phyloP scores from a whole-genome alignment of 2,329 filamentous ascomycete genomes.

The Monosporascus cannonballus region DNA sequence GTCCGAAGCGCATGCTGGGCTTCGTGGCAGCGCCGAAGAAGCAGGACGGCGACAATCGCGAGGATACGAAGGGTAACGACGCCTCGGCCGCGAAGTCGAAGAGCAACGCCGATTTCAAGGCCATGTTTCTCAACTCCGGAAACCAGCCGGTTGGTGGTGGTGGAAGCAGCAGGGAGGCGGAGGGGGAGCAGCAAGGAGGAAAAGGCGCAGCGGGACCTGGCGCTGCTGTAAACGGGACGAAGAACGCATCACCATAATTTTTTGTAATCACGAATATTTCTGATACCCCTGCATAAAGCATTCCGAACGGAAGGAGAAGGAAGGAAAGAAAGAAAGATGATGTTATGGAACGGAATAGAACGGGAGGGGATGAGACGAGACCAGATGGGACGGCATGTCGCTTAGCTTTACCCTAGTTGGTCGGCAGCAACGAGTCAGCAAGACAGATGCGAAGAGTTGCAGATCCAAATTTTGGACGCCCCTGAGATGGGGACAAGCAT shows the following conservation, averaged over 20 bases:
- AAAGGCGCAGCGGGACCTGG: neutral
- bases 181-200: neutral
- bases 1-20: slow-evolving; percentile 38
- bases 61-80: slow-evolving; percentile 7
- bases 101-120: slow-evolving; percentile 54
- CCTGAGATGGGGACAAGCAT: too few relatives aligned
- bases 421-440: neutral
- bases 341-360: slow-evolving; percentile 1
- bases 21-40: slow-evolving; percentile 28
- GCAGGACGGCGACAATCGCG: slow-evolving; percentile 12
- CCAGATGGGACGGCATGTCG: neutral
- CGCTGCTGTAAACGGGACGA: too few relatives aligned
- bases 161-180: neutral
- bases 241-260: too few relatives aligned
- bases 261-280: too few relatives aligned
- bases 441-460: neutral
- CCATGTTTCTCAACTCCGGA: slow-evolving; percentile 34
- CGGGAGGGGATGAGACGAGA: slow-evolving; percentile 1
- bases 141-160: neutral
- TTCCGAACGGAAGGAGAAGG: neutral
- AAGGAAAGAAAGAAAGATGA: neutral
- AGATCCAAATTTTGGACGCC: neutral
- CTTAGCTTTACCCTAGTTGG: neutral
- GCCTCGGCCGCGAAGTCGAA: slow-evolving; percentile 28
- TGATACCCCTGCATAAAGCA: neutral